Conservation (phyloP, 208 protist genomes). For the Crithidia fasciculata region DNA sequence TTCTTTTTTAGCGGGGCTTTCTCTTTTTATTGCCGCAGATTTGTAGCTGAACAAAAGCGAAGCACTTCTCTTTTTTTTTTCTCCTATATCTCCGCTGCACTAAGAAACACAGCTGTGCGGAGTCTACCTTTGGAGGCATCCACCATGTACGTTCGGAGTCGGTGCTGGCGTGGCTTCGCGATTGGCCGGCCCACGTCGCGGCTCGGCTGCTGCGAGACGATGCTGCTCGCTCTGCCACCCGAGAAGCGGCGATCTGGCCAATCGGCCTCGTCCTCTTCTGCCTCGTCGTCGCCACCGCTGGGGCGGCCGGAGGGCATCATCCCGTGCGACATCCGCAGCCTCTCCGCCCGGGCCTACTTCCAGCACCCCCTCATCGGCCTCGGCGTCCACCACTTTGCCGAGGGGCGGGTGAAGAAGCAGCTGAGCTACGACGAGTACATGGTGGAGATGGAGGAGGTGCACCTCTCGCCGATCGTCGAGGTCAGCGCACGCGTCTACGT, state of each 20-base stretch:
- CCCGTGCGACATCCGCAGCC: conserved; percentile 9
- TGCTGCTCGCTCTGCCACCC: conserved; percentile 1
- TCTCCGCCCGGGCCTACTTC: conserved; percentile 61
- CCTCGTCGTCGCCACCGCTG: neutral
- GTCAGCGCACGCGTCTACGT: conserved; percentile 81
- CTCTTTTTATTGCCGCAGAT: no score
- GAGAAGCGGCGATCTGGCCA: neutral
- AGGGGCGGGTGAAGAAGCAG: conserved; percentile 53
- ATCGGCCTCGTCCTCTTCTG: neutral
- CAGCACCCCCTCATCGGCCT: conserved; percentile 57
- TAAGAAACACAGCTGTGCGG: no score
- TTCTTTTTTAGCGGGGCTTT: no score
- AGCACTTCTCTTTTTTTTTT: neutral
- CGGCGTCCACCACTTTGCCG: conserved; percentile 74
- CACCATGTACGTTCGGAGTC: conserved; percentile 8
- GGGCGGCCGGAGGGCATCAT: conserved; percentile 10
- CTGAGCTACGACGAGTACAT: conserved; percentile 67
- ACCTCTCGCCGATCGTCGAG: conserved; percentile 76
- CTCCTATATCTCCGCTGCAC: neutral
- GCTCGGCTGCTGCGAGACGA: conserved; percentile 7
- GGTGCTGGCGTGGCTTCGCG: neutral
- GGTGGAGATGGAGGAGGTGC: conserved; percentile 72
- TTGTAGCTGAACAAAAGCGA: no score
- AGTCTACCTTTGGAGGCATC: neutral
- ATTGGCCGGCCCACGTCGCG: neutral